Evolutionary conservation across 352 stramenopile genomes (phyloP).

Genomic region (Thraustochytrium striatum): DNA sequence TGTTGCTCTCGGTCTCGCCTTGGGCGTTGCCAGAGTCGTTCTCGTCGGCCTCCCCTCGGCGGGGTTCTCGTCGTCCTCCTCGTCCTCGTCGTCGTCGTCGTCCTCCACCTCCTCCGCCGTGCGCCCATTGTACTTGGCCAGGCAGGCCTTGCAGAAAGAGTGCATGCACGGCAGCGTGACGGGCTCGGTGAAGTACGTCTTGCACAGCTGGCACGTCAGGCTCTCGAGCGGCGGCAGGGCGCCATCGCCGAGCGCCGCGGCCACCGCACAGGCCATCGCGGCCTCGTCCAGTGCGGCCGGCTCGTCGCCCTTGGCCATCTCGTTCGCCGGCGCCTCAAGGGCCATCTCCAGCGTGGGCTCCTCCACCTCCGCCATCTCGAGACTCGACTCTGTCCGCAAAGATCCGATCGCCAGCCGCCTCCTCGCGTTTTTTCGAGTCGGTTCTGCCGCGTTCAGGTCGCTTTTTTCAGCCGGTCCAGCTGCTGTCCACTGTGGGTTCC

Average conservation of each 20-base stretch:
- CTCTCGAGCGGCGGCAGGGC: constrained; percentile 28
- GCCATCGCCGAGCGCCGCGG: not conserved
- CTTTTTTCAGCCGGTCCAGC: too few relatives aligned
- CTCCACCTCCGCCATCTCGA: too few relatives aligned
- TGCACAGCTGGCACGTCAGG: constrained; percentile 44
- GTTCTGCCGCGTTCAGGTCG: too few relatives aligned
- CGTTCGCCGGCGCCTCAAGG: too few relatives aligned
- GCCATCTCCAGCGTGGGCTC: too few relatives aligned
- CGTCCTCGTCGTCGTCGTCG: constrained; percentile 28
- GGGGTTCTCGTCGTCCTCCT: constrained; percentile 30
- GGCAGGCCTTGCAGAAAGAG: constrained; percentile 44
- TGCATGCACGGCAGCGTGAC: constrained; percentile 48
- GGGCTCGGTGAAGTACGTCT: constrained; percentile 44
- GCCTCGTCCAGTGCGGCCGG: not conserved
- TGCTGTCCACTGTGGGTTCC: too few relatives aligned
- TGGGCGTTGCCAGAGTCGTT: not conserved
- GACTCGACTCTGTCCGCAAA: too few relatives aligned
- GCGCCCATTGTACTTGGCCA: constrained; percentile 42
- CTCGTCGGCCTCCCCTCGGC: constrained; percentile 33
- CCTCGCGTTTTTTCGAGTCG: too few relatives aligned
- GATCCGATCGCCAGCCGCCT: too few relatives aligned
- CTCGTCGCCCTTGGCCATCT: not conserved
- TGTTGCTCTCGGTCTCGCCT: not conserved
- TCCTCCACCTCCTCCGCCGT: not conserved
- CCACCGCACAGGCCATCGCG: not conserved